Conservation (phyloP, 805 yeast genomes). For the Candida pseudoglaebosa region DNA sequence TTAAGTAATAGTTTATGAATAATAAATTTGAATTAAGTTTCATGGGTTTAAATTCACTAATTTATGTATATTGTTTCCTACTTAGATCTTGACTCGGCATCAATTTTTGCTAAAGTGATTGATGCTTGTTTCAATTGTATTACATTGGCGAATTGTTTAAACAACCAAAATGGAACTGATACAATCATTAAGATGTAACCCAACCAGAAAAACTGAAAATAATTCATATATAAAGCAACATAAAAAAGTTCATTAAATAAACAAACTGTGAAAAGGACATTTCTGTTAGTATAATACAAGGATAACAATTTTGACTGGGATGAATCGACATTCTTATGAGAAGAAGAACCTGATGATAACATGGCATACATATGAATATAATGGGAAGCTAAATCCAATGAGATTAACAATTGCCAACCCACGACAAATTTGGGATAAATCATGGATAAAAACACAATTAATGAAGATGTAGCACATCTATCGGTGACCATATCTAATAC, state of each 20-base stretch:
- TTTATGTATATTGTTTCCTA: too few species aligned
- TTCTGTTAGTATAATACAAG: constrained; percentile 82
- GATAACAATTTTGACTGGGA: constrained; percentile 69
- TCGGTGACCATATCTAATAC: constrained; percentile 99
- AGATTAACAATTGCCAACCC: constrained; percentile 77
- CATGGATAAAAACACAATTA: constrained; percentile 79
- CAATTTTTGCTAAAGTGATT: constrained; percentile 68
- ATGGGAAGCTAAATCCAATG: constrained; percentile 87
- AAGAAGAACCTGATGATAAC: constrained; percentile 67
- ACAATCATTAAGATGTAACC: constrained; percentile 56
- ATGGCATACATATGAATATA: constrained; percentile 99
- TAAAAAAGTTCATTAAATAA: constrained; percentile 91
- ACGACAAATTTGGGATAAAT: constrained; percentile 69
- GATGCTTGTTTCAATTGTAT: constrained; percentile 89
- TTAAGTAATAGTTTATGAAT: too few species aligned
- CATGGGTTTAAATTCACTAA: too few species aligned
- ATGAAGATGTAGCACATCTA: constrained; percentile 92
- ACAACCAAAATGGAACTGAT: constrained; percentile 81
- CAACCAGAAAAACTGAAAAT: constrained; percentile 57
- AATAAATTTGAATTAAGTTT: too few species aligned
- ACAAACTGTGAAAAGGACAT: constrained; percentile 82
- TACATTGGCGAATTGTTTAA: constrained; percentile 86
- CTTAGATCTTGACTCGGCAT: constrained; percentile 40
- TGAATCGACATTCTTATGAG: constrained; percentile 80
- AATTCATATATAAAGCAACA: constrained; percentile 78